These are phyloP conservation scores for Trichoderma gracile DNA, from an alignment of 2,329 filamentous ascomycete species.

Conservation along the genomic window DNA sequence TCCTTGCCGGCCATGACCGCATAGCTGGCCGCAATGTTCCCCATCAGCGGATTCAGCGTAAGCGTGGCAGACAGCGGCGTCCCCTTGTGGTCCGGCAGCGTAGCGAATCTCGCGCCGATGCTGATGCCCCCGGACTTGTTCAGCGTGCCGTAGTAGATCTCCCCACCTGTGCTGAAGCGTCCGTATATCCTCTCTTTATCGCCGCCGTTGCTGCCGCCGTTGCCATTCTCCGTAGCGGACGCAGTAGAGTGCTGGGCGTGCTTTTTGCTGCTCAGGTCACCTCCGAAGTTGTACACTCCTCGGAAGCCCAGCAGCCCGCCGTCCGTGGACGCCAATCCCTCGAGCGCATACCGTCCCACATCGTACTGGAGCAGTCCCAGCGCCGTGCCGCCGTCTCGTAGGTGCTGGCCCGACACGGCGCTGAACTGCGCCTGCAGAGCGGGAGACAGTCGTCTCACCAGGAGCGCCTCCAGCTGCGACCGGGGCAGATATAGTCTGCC, in stretches of 20 bases:
- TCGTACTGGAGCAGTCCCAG: conserved; percentile 78
- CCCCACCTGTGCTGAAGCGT: conserved; percentile 85
- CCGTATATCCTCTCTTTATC: conserved; percentile 68
- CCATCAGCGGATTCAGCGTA: conserved; percentile 92
- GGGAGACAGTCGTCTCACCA: conserved; percentile 75
- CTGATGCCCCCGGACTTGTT: conserved; percentile 94
- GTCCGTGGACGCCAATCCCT: conserved; percentile 90
- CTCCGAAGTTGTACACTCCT: conserved; percentile 92
- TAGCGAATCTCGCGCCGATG: conserved; percentile 85
- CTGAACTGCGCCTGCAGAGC: conserved; percentile 78
- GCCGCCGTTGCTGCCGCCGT: conserved; percentile 32
- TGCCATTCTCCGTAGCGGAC: conserved; percentile 27
- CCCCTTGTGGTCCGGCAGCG: conserved; percentile 74
- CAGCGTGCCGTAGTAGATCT: conserved; percentile 91
- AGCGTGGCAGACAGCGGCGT: conserved; percentile 93
- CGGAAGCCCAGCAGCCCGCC: conserved; percentile 84
- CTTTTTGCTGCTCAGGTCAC: conserved; percentile 52
- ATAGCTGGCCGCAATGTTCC: conserved; percentile 87
- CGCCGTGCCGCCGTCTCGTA: conserved; percentile 75
- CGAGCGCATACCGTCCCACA: conserved; percentile 80
- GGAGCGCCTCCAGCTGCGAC: conserved; percentile 82
- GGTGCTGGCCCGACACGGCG: conserved; percentile 69
- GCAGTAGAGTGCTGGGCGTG: background rate
- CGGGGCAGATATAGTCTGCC: conserved; percentile 79
- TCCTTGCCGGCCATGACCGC: conserved; percentile 82